A percentile compares a stretch with the other conserved stretches of the same genome.
Evolutionary conservation across 169 alveolate genomes (phyloP).

Genomic region (Toxoplasma gondii): DNA sequence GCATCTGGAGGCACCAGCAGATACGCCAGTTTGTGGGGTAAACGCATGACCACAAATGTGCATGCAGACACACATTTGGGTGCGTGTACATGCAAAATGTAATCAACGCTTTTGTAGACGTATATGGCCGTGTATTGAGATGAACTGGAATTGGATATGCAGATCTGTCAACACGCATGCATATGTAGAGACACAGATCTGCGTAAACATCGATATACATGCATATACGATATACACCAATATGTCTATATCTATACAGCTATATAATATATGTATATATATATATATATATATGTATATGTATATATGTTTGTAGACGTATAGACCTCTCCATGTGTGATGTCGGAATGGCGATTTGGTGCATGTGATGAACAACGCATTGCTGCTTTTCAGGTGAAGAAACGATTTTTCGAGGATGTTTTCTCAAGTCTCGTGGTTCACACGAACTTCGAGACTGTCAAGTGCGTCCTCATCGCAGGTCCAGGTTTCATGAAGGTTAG

Average conservation of each 20-base stretch:
- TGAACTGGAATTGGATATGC: no score
- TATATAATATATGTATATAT: no score
- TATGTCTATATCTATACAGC: background rate
- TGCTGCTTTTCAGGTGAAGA: background rate
- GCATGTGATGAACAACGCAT: no score
- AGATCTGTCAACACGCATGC: background rate
- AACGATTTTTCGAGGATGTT: constrained; percentile 34
- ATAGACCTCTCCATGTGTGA: no score
- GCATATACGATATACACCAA: background rate
- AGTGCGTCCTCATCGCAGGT: constrained; percentile 49
- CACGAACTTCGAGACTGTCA: constrained; percentile 39
- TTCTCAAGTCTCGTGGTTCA: background rate
- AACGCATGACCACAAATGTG: background rate
- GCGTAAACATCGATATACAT: background rate
- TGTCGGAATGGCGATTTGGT: no score
- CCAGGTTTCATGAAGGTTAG: constrained; percentile 43
- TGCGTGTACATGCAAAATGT: background rate
- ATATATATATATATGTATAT: no score
- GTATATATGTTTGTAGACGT: no score
- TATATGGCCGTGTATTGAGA: no score
- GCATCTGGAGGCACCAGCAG: background rate
- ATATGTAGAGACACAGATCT: no score
- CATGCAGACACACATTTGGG: background rate
- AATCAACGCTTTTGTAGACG: no score
- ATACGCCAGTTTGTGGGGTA: background rate